A percentile compares a stretch with the other conserved stretches of the same genome.
Conservation (phyloP, 2,329 filamentous ascomycete genomes). For the Colletotrichum ledebouriae region DNA sequence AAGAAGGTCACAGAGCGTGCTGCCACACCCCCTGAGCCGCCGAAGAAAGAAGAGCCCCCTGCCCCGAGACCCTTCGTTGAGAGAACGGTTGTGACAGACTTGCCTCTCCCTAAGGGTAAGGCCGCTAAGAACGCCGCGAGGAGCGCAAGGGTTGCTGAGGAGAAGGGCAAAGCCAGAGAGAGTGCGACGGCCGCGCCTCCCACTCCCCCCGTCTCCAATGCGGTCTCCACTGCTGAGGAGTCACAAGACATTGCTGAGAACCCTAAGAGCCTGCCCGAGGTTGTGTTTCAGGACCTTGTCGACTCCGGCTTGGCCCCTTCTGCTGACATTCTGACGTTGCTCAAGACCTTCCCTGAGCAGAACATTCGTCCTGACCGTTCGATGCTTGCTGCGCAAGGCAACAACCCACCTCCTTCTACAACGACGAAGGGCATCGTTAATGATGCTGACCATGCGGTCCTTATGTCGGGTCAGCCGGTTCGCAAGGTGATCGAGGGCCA, state of each 20-base stretch:
- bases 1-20: conserved; percentile 41
- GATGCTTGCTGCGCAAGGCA: conserved; percentile 15
- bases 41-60: conserved; percentile 42
- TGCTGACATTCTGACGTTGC: conserved; percentile 53
- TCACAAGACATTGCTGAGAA: conserved; percentile 38
- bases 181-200: conserved; percentile 5
- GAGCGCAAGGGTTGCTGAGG: conserved; percentile 32
- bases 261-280: conserved; percentile 38
- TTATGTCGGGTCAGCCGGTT: conserved; percentile 70
- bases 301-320: conserved; percentile 19
- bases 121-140: conserved; percentile 45
- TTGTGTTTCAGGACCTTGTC: conserved; percentile 38
- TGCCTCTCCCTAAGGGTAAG: conserved; percentile 43
- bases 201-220: conserved; percentile 16
- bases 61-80: conserved; percentile 44
- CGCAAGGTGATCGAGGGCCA: conserved; percentile 74
- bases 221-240: conserved; percentile 19
- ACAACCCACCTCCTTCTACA: conserved; percentile 44
- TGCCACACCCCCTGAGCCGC: conserved; percentile 24
- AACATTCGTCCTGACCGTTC: conserved; percentile 30
- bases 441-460: conserved; percentile 66
- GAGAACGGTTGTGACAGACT: conserved; percentile 44
- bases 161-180: conserved; percentile 42
- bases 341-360: conserved; percentile 52
- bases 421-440: conserved; percentile 62